Evolutionary conservation across 148 eudicot genomes (phyloP).

Genomic region (Pharnaceum exiguum): DNA sequence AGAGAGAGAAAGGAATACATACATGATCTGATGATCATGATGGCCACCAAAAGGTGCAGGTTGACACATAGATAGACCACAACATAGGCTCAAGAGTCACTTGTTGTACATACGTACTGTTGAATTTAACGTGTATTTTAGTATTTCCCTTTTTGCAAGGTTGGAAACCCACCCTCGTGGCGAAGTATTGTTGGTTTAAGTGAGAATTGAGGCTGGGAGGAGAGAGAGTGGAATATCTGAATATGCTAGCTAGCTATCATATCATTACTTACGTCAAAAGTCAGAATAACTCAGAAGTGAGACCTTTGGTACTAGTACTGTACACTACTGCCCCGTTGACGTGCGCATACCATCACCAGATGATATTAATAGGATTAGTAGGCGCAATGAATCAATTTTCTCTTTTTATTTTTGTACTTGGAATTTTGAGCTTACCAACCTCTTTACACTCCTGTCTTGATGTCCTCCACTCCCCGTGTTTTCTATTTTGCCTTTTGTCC

Average conservation of each 20-base stretch:
- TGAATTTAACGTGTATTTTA: background rate
- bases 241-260: too few species aligned
- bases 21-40: too few species aligned
- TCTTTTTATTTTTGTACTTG: background rate
- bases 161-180: slow-evolving; percentile 15
- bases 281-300: slow-evolving; percentile 22
- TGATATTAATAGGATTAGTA: too few species aligned
- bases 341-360: slow-evolving; percentile 12
- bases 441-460: too few species aligned
- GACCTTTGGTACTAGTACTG: too few species aligned
- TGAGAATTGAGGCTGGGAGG: slow-evolving; percentile 11
- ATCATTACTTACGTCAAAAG: too few species aligned
- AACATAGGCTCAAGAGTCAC: slow-evolving; percentile 5
- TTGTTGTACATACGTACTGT: background rate
- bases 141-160: background rate
- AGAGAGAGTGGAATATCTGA: slow-evolving; percentile 9
- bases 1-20: too few species aligned
- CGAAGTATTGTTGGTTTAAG: background rate
- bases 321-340: slow-evolving; percentile 20
- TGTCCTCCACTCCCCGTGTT: too few species aligned
- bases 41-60: slow-evolving; percentile 7
- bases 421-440: background rate
- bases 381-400: too few species aligned
- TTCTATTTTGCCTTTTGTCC: too few species aligned
- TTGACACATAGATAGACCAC: slow-evolving; percentile 16